These are phyloP conservation scores for Saururus chinensis DNA, from an alignment of 164 flowering plant species.

Conservation along the genomic window DNA sequence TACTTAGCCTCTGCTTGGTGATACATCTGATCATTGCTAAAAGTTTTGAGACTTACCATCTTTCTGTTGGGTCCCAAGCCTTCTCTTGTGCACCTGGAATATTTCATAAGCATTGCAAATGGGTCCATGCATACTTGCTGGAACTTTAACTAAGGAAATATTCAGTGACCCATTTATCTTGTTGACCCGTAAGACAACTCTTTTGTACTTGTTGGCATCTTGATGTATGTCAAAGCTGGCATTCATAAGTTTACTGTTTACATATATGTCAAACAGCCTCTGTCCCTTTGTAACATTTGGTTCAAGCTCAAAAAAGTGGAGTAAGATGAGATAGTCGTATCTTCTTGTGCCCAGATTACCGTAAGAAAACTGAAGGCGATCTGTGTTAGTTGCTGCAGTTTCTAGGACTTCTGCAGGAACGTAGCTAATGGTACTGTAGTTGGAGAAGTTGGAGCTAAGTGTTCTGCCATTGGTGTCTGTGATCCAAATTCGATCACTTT, in stretches of 20 bases:
- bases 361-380: constrained; percentile 25
- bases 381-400: constrained; percentile 29
- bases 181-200: constrained; percentile 10
- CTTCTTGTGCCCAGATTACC: constrained; percentile 12
- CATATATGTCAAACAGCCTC: constrained; percentile 46
- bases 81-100: constrained; percentile 21
- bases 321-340: constrained; percentile 20
- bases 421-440: constrained; percentile 5
- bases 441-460: constrained; percentile 1
- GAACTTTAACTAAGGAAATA: constrained; percentile 31
- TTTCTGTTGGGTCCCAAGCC: constrained; percentile 19
- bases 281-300: constrained; percentile 26
- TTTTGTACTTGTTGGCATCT: constrained; percentile 23
- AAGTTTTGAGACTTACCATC: constrained; percentile 28
- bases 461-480: constrained; percentile 1
- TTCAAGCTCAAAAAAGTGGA: constrained; percentile 46
- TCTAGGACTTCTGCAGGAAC: constrained; percentile 44
- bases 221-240: constrained; percentile 31
- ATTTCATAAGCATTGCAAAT: constrained; percentile 58
- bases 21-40: no score
- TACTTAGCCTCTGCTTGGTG: no score
- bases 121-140: constrained; percentile 33
- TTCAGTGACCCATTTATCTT: constrained; percentile 34
- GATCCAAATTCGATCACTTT: constrained; percentile 49
- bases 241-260: constrained; percentile 19